These are phyloP conservation scores for Tulasnella sp. DNA, from an alignment of 768 basidiomycete species.

Conservation along the genomic window DNA sequence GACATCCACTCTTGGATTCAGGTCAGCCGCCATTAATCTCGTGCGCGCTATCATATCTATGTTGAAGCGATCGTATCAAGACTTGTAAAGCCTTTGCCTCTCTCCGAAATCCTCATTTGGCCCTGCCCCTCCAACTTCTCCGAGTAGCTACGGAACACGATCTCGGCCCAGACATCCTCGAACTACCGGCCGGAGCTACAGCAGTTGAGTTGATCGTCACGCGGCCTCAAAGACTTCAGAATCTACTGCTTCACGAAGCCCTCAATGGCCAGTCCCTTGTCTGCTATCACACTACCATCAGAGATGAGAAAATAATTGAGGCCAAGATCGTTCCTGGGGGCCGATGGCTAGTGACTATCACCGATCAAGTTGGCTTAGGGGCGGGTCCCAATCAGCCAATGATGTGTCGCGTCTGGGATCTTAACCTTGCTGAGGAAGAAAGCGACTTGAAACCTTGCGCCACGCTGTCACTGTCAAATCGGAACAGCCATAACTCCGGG, in stretches of 20 bases:
- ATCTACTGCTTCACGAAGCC: not conserved
- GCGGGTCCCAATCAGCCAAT: not conserved
- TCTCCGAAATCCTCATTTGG: not conserved
- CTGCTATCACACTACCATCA: not conserved
- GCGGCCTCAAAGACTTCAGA: not conserved
- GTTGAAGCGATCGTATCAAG: not conserved
- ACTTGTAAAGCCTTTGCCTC: not conserved
- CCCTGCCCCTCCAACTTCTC: not conserved
- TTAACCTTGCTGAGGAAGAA: not conserved
- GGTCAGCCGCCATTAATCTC: not conserved
- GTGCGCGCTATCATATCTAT: not conserved
- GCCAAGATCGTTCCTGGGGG: not conserved
- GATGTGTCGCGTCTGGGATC: slow-evolving; percentile 1
- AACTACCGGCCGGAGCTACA: not conserved
- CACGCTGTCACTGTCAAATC: not conserved
- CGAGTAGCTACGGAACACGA: not conserved
- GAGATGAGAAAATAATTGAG: not conserved
- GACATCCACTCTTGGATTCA: not conserved
- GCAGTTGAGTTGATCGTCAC: not conserved
- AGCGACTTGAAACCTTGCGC: not conserved
- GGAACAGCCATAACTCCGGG: not conserved
- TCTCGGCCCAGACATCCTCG: not conserved
- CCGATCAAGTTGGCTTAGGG: not conserved
- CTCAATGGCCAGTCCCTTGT: not conserved
- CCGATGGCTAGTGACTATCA: not conserved